Evolutionary conservation across 1,284 basidiomycete genomes (phyloP), one percentile per base, ranked within the genome.

Genomic region (Retiboletus flavoniger): DNA sequence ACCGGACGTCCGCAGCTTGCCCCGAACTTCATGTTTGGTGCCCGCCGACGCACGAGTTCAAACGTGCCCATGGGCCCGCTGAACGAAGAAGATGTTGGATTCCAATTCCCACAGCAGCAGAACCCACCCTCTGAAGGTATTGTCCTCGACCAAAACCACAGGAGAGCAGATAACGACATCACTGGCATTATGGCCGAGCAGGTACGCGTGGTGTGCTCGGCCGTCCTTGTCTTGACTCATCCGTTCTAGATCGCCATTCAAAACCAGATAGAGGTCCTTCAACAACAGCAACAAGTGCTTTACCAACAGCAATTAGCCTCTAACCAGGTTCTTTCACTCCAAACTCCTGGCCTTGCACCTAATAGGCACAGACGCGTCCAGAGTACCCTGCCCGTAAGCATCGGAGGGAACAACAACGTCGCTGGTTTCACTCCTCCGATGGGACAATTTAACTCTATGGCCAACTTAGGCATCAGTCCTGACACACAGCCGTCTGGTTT

Each of bases 151-250:
- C 68, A 72, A 52, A 70, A 67, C 43, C 81, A 81, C 60, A 76
- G 85, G 59, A 83, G 85, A 64, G 70, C 73, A 16, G 85, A 87
- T 45, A 85, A 81, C 52, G 92, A 95, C 67, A 84, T 95, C 47
- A 82, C 81, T 48, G 89, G 89, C 19, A 89, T 93, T 52, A 91
- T 95, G 89, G 91, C 91, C 19, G 91, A 94, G 71, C 93, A 95
- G 81, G 92, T 92, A 64, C 57, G 70, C 51, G 8, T 44, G 19
- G 31, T 16, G 46, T 34, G 17, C 43, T 45, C 41, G 28, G 40
- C 24, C 43, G 29, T 42, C 47, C 24, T 38, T 47, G 16, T 43
- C 21, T 57, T 60, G 32, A 55, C 56, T 60, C 16, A 58, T 55
- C n/a, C 54, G 47, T 42, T 55, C 24, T 67, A 95, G 92, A 90